Percentiles rank a stretch among this genome's conserved stretches.
Evolutionary conservation across 2,329 filamentous ascomycete genomes (phyloP).

Genomic region (Phoma herbarum): DNA sequence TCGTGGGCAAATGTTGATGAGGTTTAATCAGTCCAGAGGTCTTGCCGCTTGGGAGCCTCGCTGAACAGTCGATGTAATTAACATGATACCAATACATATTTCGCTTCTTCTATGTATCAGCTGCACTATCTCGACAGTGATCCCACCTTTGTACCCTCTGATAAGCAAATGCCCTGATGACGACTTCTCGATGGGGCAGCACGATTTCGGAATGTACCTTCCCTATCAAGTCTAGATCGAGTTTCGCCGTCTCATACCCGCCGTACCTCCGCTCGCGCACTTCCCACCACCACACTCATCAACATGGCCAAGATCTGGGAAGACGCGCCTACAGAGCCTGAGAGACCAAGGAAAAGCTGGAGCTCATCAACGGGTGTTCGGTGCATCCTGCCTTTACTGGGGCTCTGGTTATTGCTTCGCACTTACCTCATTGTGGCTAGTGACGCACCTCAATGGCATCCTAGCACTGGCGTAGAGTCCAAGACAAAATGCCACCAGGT

Average conservation of each 20-base stretch:
- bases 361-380: slow-evolving; percentile 14
- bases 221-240: slow-evolving; percentile 2
- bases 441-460: slow-evolving; percentile 22
- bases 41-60: slow-evolving; percentile 1
- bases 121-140: not conserved
- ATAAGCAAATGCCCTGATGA: slow-evolving; percentile 8
- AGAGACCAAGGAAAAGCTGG: slow-evolving; percentile 10
- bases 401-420: slow-evolving; percentile 23
- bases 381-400: slow-evolving; percentile 16
- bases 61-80: slow-evolving; percentile 11
- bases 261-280: slow-evolving; percentile 5
- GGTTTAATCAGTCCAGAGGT: not conserved
- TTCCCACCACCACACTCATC: slow-evolving; percentile 16
- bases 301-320: slow-evolving; percentile 31
- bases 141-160: not conserved
- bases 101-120: not conserved
- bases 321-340: slow-evolving; percentile 12
- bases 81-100: slow-evolving; percentile 13
- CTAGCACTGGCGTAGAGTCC: not conserved
- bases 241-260: slow-evolving; percentile 35
- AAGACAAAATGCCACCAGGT: slow-evolving; percentile 41
- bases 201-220: slow-evolving; percentile 40
- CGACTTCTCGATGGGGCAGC: slow-evolving; percentile 12
- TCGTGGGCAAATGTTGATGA: slow-evolving; percentile 1
- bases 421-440: slow-evolving; percentile 24